phyloP scores from a whole-genome alignment of 140 eudicot species.

The Oenanthe javanica region DNA sequence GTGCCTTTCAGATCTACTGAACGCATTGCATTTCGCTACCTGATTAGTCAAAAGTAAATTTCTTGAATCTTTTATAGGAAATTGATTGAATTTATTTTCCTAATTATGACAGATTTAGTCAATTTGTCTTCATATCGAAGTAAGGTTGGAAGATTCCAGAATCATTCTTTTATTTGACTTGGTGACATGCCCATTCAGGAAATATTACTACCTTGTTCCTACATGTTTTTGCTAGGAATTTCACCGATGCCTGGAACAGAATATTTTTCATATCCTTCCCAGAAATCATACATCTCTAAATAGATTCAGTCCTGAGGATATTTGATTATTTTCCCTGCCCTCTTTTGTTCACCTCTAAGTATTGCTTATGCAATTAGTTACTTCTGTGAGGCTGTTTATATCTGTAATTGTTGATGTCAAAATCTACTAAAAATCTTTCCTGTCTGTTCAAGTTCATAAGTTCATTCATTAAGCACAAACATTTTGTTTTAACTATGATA shows the following conservation, averaged over 20 bases:
- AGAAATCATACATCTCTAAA: background rate
- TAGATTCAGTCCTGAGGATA: background rate
- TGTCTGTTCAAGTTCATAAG: background rate
- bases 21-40: slow-evolving; percentile 96
- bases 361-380: background rate
- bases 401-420: background rate
- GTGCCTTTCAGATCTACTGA: slow-evolving; percentile 92
- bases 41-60: slow-evolving; percentile 86
- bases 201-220: background rate
- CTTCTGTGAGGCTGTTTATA: background rate
- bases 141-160: background rate
- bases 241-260: background rate
- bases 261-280: background rate
- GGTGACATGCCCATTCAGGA: background rate
- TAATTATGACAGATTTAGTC: background rate
- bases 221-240: background rate
- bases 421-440: background rate
- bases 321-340: background rate
- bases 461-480: slow-evolving; percentile 4
- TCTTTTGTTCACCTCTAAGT: background rate
- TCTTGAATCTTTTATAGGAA: background rate
- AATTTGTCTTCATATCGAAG: background rate
- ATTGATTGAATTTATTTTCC: background rate
- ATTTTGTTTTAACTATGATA: background rate
- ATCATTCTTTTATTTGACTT: background rate